Conservation (phyloP, 352 stramenopile species). For the Globisporangium nagaii region DNA sequence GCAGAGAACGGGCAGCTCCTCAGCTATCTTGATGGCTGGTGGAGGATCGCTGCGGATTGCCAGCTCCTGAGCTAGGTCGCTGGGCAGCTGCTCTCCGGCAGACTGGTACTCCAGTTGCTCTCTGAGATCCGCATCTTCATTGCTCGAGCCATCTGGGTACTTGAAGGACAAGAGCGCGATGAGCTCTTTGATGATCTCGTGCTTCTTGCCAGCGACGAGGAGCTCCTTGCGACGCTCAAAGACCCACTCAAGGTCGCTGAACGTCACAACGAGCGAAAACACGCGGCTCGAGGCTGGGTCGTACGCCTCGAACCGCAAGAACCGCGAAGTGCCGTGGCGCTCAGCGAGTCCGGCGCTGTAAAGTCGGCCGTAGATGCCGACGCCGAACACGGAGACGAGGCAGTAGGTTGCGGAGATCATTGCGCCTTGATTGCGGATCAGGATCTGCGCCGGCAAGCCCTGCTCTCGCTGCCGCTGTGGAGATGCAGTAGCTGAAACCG, state of each 20-base stretch:
- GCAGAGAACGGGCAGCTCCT: conserved; percentile 16
- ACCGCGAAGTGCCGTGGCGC: conserved; percentile 25
- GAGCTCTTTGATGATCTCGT: conserved; percentile 42
- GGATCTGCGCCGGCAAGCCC: conserved; percentile 17
- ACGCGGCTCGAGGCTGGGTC: conserved; percentile 26
- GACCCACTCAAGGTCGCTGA: conserved; percentile 52
- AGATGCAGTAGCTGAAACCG: background rate
- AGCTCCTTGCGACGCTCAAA: conserved; percentile 37
- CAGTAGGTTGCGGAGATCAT: conserved; percentile 65
- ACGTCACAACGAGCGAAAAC: conserved; percentile 29
- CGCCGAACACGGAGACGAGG: conserved; percentile 49
- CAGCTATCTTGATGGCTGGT: background rate
- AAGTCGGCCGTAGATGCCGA: conserved; percentile 49
- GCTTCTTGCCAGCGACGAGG: conserved; percentile 46
- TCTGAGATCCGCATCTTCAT: background rate
- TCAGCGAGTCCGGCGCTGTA: conserved; percentile 40
- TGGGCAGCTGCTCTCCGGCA: background rate
- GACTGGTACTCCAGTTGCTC: no score
- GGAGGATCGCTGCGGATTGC: background rate
- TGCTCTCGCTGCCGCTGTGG: conserved; percentile 5
- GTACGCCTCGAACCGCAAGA: conserved; percentile 49
- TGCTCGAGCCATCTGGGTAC: conserved; percentile 23
- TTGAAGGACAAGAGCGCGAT: conserved; percentile 59
- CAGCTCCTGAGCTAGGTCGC: background rate
- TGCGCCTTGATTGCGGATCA: conserved; percentile 37